Percentiles rank a stretch among this genome's conserved stretches.
These are phyloP conservation scores for Aspergillus amoenus DNA, from an alignment of 2,329 filamentous ascomycete genomes.

Conservation along the genomic window DNA sequence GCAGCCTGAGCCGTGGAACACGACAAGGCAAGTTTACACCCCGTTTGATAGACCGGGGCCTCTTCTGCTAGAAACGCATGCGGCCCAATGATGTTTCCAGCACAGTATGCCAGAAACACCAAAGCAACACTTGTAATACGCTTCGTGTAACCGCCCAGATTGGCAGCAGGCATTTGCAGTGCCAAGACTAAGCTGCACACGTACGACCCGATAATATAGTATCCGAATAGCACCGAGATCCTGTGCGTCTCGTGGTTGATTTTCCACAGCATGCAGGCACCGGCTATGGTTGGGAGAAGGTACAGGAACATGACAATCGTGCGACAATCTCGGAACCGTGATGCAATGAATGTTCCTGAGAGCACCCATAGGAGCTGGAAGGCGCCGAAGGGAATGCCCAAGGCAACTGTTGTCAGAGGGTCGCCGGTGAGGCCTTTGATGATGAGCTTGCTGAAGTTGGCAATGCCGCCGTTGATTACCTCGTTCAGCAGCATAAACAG, in stretches of 20 bases:
- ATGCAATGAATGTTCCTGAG: constrained; percentile 53
- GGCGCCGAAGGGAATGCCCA: constrained; percentile 56
- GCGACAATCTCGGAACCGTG: constrained; percentile 50
- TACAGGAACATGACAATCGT: constrained; percentile 56
- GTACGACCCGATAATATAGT: constrained; percentile 52
- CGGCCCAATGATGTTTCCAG: constrained; percentile 7
- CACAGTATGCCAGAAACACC: constrained; percentile 44
- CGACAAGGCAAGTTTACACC: constrained; percentile 52
- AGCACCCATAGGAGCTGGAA: constrained; percentile 55
- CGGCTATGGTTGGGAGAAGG: constrained; percentile 53
- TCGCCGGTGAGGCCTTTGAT: constrained; percentile 48
- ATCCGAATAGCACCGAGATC: constrained; percentile 50
- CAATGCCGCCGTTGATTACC: constrained; percentile 51
- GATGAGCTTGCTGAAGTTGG: constrained; percentile 58
- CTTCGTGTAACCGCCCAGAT: constrained; percentile 52
- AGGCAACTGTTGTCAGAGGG: constrained; percentile 49
- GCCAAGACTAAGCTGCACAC: constrained; percentile 55
- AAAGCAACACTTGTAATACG: constrained; percentile 49
- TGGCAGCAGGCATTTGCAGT: constrained; percentile 43
- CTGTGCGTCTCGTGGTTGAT: constrained; percentile 43
- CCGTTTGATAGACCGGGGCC: constrained; percentile 51
- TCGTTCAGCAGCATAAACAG: constrained; percentile 54
- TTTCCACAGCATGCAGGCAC: constrained; percentile 52
- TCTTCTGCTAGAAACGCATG: constrained; percentile 6
- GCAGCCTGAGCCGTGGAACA: constrained; percentile 22